Base-by-base conservation (phyloP, 2,329 filamentous ascomycete species). In the Phialophora tarda region DNA sequence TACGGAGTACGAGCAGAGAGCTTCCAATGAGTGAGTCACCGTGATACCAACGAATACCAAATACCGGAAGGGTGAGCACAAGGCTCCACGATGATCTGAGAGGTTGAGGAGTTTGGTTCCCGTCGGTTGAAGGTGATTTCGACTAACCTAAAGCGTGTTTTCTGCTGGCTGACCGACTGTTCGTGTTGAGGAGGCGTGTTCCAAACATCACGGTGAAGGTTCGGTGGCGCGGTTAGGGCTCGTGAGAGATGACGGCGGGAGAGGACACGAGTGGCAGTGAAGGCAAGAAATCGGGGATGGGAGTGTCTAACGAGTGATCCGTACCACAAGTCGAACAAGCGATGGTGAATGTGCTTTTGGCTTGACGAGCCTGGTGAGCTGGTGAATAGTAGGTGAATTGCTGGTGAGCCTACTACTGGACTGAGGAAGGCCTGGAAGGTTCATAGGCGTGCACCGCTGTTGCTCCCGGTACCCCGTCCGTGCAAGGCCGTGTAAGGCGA, bases 41-140 rank as follows among this genome's bases (percentile, higher is more conserved):
- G 30, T 30, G 14, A 44, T 44, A 44, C 38, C 38, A n/a, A 44
- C 17, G 14, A 44, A 26, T 26, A 51, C 48, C 48, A 26, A 26
- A 51, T 51, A 51, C 48, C 21, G 10, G 24, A 4, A 58, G n/a
- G 7, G 32, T 26, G n/a, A 58, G 30, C 57, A 59, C 24, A 34
- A 59, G 57, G 57, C 17, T 59, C 48, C 10, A 50, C 38, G 41
- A 23, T n/a, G 41, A 50, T 59, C 8, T 51, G 41, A 59, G 57
- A 59, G 57, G 57, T 47, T 8, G 44, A n/a, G 2, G 38, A 26
- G 21, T 8, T 26, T 26, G 48, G 11, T 55, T 32, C n/a, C 53
- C 53, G 53, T 34, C 53, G 53, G 53, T 55, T 21, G 26, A 32
- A 21, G 53, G 17, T 2, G 6, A 21, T 55, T 2, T 23, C 28